Evolutionary conservation across 164 flowering plant genomes (phyloP).

Genomic region (Hamamelis virginiana): DNA sequence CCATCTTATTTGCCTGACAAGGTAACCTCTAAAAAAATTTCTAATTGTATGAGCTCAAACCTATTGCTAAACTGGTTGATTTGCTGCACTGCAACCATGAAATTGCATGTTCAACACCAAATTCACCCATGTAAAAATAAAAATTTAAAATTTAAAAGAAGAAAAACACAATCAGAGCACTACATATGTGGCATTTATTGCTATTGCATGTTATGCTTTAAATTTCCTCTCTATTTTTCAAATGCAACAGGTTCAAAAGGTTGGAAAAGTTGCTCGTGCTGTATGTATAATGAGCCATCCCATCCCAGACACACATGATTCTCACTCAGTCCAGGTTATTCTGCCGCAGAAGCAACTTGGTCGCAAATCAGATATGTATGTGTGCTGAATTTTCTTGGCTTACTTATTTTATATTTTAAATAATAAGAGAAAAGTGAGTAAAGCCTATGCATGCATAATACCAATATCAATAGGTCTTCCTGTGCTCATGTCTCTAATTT

Average conservation of each 20-base stretch:
- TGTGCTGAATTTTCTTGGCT: neutral
- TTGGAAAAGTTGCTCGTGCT: slow-evolving; percentile 93
- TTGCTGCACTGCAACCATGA: neutral
- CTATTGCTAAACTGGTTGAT: neutral
- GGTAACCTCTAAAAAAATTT: slow-evolving; percentile 32
- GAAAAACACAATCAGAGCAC: neutral
- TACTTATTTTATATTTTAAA: neutral
- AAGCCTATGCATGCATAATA: neutral
- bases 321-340: slow-evolving; percentile 91
- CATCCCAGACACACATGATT: slow-evolving; percentile 79
- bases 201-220: neutral
- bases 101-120: neutral
- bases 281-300: slow-evolving; percentile 97
- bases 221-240: neutral
- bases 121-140: neutral
- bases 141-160: too few relatives aligned
- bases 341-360: slow-evolving; percentile 97
- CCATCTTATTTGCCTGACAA: slow-evolving; percentile 88
- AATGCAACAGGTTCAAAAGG: slow-evolving; percentile 64
- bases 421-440: neutral
- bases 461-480: neutral
- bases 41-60: neutral
- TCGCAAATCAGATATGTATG: slow-evolving; percentile 95
- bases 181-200: neutral
- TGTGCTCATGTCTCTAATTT: too few relatives aligned